Conservation (phyloP, 225 moss, liverwort and hornwort species). For the Marchantia polymorpha region DNA sequence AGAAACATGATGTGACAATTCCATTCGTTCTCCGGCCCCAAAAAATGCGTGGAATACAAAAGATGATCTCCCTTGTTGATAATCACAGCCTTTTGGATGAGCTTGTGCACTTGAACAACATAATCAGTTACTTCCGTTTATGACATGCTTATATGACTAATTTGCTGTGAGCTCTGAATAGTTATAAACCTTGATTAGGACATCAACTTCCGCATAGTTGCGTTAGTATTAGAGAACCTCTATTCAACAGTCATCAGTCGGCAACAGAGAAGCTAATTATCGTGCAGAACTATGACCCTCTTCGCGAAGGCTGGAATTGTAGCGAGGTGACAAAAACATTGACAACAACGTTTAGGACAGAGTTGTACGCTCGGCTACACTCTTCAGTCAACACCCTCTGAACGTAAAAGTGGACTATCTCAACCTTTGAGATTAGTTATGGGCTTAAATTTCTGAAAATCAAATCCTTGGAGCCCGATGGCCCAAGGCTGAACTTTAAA, state of each 20-base stretch:
- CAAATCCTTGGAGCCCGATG: not conserved
- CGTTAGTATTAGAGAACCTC: not conserved
- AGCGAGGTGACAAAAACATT: too few species aligned
- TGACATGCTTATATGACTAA: too few species aligned
- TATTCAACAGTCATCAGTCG: not conserved
- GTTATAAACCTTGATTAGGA: too few species aligned
- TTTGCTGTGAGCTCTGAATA: too few species aligned
- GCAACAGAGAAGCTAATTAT: not conserved
- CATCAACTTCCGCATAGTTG: not conserved
- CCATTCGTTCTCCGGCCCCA: too few species aligned
- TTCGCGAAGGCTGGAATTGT: not conserved
- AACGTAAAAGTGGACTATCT: not conserved
- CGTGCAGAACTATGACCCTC: not conserved
- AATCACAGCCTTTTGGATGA: too few species aligned
- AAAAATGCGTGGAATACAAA: too few species aligned
- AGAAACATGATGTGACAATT: not conserved
- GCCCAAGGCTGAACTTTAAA: not conserved
- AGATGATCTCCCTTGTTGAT: too few species aligned
- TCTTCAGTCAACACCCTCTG: not conserved
- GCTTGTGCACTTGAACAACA: too few species aligned
- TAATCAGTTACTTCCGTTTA: too few species aligned
- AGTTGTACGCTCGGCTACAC: not conserved
- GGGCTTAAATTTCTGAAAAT: not conserved
- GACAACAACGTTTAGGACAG: too few species aligned
- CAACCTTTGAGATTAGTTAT: not conserved